Base-by-base conservation (phyloP, 305 asterid genomes). In the Fraxinus latifolia region DNA sequence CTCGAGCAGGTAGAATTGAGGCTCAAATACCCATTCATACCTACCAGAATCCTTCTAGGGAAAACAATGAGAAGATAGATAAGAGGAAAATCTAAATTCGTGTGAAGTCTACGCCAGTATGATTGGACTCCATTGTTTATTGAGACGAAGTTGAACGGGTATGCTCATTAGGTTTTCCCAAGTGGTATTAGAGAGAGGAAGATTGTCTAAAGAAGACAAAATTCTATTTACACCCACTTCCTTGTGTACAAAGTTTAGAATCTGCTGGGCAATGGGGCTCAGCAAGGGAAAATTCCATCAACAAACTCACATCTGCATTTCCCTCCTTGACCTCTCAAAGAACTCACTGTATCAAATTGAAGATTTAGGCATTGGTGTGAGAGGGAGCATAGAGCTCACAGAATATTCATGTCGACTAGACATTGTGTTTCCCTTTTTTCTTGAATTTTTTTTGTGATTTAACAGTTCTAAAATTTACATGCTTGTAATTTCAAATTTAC, bases 281-380 rank as follows among this genome's bases (percentile, higher is more conserved):
- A 94, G 83, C 17, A 94, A 0, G 98, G 98, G 85, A 92, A 93
- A 37, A 94, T 88, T 37, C 97, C 98, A 79, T 93, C 97, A 9
- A 94, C 97, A 82, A 94, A 93, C 62, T 97, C 97, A 4, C 95
- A 94, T 47, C 97, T 97, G 80, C 90, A 94, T 83, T 94, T 90
- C 98, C 97, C 91, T 83, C 98, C 98, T 86, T 84, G 93, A n/a
- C 98, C 97, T 86, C 97, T 90, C 81, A 94, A 83, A 21, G 98
- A 92, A 80, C 97, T 97, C 83, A 93, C 98, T 94, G 85, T 7
- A 62, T 25, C 78, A 76, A 70, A 78, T 82, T 9, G 67, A 65
- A 85, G 31, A 78, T 36, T 82, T 36, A 36, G 53, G 76, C 78
- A 72, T 72, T 31, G 27, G 27, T 29, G 2, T 4, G 4, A 73